Evolutionary conservation across 73 alveolate species (phyloP).

Genomic region (Paramecium primaurelia): DNA sequence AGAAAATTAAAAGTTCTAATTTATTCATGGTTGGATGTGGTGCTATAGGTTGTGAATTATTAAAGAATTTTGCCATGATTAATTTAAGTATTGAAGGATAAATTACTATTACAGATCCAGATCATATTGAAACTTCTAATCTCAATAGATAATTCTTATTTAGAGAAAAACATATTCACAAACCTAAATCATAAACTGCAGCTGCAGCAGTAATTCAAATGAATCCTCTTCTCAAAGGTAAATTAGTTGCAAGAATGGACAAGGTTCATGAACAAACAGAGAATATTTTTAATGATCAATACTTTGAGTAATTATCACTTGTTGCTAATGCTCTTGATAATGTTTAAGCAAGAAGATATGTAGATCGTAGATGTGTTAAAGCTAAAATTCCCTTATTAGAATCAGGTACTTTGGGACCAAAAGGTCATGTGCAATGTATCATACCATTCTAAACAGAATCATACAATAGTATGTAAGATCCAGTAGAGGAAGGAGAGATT

Average conservation of each 20-base stretch:
- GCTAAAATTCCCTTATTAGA: constrained; percentile 82
- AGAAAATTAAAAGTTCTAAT: constrained; percentile 69
- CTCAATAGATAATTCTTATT: constrained; percentile 88
- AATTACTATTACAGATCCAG: constrained; percentile 90
- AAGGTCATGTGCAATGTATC: constrained; percentile 92
- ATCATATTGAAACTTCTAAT: constrained; percentile 91
- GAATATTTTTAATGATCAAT: constrained; percentile 79
- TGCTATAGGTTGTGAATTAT: constrained; percentile 94
- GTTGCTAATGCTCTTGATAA: constrained; percentile 95
- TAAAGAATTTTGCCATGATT: constrained; percentile 92
- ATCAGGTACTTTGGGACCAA: constrained; percentile 96
- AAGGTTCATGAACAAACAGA: constrained; percentile 89
- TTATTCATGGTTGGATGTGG: constrained; percentile 94
- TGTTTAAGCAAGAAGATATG: constrained; percentile 91
- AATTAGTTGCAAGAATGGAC: constrained; percentile 84
- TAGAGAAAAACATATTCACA: constrained; percentile 92
- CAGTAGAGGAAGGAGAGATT: constrained; percentile 89
- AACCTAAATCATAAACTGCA: constrained; percentile 90
- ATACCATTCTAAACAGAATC: constrained; percentile 91
- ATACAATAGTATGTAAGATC: constrained; percentile 86
- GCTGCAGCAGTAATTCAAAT: constrained; percentile 93
- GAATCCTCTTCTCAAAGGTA: constrained; percentile 81
- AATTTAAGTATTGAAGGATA: constrained; percentile 77
- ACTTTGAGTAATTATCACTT: constrained; percentile 72
- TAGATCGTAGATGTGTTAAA: constrained; percentile 86